Conservation (phyloP, 305 asterid species). For the Plantago lanceolata region DNA sequence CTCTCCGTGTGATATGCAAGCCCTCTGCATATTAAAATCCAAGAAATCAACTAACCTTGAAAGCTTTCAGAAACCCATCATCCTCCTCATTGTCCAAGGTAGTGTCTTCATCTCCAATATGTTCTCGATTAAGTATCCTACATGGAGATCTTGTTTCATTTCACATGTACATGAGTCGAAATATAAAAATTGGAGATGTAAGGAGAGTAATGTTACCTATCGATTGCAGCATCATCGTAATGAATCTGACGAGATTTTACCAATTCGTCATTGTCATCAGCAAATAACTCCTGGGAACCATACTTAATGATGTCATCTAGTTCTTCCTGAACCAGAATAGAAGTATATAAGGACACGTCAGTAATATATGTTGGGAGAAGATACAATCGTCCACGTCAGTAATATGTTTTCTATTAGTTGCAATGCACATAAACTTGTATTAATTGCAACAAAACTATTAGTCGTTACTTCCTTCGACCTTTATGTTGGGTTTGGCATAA, state of each 20-base stretch:
- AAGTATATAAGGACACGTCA: conserved; percentile 17
- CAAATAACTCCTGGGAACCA: conserved; percentile 93
- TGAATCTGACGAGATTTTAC: conserved; percentile 97
- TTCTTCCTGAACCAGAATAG: conserved; percentile 68
- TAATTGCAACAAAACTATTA: too few species aligned
- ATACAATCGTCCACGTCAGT: neutral
- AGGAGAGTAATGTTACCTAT: conserved; percentile 50
- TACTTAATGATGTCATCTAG: conserved; percentile 93
- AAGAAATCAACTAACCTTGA: conserved; percentile 57
- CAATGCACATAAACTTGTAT: too few species aligned
- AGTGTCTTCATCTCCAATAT: conserved; percentile 75
- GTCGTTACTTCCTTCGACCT: too few species aligned
- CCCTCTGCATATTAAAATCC: conserved; percentile 11
- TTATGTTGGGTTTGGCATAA: too few species aligned
- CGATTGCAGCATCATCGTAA: conserved; percentile 94
- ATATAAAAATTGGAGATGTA: conserved; percentile 9
- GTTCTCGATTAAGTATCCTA: conserved; percentile 89
- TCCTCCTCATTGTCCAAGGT: conserved; percentile 86
- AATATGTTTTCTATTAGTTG: too few species aligned
- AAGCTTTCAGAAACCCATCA: conserved; percentile 89
- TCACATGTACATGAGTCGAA: conserved; percentile 20
- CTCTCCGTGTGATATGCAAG: too few species aligned
- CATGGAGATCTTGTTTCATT: conserved; percentile 24
- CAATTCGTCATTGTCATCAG: conserved; percentile 82
- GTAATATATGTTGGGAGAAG: neutral